Conservation (phyloP, 1,139 yeast genomes). For the Candida pseudoviswanathii region DNA sequence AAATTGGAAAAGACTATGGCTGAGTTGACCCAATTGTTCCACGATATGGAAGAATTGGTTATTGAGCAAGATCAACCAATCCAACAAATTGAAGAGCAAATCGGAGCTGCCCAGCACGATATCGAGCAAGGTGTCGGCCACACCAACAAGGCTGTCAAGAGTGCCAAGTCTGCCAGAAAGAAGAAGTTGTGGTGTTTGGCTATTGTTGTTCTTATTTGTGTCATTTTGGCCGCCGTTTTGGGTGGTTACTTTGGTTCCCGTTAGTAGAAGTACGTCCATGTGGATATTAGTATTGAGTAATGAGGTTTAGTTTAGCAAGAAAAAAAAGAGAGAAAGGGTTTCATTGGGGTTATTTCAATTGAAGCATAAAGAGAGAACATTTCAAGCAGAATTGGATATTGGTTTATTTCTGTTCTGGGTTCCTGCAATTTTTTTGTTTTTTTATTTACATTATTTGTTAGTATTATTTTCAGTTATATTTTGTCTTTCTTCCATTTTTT, state of each 20-base stretch:
- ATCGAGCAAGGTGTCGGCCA: slow-evolving; percentile 95
- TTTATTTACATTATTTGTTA: neutral
- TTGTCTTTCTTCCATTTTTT: neutral
- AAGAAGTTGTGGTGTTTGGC: slow-evolving; percentile 88
- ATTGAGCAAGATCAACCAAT: slow-evolving; percentile 94
- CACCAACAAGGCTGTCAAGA: slow-evolving; percentile 84
- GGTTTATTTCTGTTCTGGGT: neutral
- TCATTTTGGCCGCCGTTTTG: slow-evolving; percentile 70
- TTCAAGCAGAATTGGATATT: neutral
- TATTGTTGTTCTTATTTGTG: slow-evolving; percentile 60
- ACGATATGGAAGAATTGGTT: slow-evolving; percentile 95
- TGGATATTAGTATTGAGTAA: neutral
- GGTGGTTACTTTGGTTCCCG: slow-evolving; percentile 43
- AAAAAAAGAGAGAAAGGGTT: neutral
- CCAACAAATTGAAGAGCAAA: slow-evolving; percentile 80
- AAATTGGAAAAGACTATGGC: slow-evolving; percentile 95
- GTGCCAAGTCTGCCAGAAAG: slow-evolving; percentile 88
- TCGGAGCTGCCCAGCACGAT: slow-evolving; percentile 82
- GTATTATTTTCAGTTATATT: neutral
- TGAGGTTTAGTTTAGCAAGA: neutral
- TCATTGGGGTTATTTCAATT: neutral
- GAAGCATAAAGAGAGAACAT: neutral
- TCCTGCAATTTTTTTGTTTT: neutral
- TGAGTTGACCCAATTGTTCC: slow-evolving; percentile 90
- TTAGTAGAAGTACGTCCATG: slow-evolving; percentile 2